Evolutionary conservation across 257 asterid genomes (phyloP), one percentile per base, ranked within the genome.

Genomic region (Forsythia suspensa): DNA sequence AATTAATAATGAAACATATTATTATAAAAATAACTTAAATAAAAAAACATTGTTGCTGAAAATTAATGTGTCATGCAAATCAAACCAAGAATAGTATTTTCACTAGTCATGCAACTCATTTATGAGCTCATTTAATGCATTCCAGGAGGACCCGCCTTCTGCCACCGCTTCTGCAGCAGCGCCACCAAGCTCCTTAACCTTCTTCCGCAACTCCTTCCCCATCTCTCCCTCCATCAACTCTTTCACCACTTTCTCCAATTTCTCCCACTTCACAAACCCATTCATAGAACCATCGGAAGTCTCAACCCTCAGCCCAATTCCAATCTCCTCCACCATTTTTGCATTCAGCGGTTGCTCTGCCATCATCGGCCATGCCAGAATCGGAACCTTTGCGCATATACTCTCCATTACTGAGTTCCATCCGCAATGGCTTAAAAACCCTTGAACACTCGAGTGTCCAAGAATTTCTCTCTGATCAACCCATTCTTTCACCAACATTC

Each of bases 321-420:
- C 77, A 52, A 85, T 80, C 75, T 70, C 91, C 51, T 87, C 88
- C 73, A 86, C 88, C 48, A 86, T 71, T 59, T 81, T 76, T 9
- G 85, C 90, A 69, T 87, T 87, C 75, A 87, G 24, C 7, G 81
- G 88, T 38, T 87, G 88, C 71, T 87, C 90, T 52, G 85, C 90
- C 85, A 84, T 80, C 88, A 87, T 84, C 21, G 90, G 88, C 90
- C 88, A 87, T 2, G 90, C 88, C 52, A 84, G 20, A 3, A 87
- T 59, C 0, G 90, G 90, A 6, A 87, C 90, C 75, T 79, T 74
- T 5, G 90, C 85, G 9, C 90, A 82, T 41, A 87, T 80, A 21
- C 87, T 82, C 71, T 87, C 88, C 3, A 87, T 13, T 12, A 80
- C 86, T 0, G 90, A 84, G 29, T 84, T 82, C 90, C 90, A 84